Conservation (phyloP, 805 yeast genomes). For the Kodamaea fukazawae region DNA sequence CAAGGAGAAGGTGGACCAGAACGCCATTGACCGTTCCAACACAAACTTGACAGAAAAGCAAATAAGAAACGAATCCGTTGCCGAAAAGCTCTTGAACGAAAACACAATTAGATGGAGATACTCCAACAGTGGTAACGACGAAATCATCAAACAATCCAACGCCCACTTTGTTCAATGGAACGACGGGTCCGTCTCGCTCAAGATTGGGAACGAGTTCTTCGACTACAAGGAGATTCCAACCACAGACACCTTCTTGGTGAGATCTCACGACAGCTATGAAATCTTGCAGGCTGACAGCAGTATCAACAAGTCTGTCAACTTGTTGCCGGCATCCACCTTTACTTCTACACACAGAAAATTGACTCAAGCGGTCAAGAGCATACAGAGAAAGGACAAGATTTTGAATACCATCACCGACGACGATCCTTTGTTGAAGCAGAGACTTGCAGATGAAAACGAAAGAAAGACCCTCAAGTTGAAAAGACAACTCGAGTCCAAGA, state of each 20-base stretch:
- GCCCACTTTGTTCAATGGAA: constrained; percentile 91
- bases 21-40: constrained; percentile 27
- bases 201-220: constrained; percentile 82
- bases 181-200: constrained; percentile 84
- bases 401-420: constrained; percentile 52
- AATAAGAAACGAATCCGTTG: constrained; percentile 46
- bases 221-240: constrained; percentile 67
- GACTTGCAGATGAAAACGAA: constrained; percentile 63
- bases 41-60: constrained; percentile 39
- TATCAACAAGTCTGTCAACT: constrained; percentile 62
- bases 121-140: constrained; percentile 66
- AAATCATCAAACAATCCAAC: constrained; percentile 80
- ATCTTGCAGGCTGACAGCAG: constrained; percentile 67
- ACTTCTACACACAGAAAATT: constrained; percentile 79
- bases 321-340: constrained; percentile 87
- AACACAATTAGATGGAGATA: constrained; percentile 95
- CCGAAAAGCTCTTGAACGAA: constrained; percentile 66
- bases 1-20: constrained; percentile 46
- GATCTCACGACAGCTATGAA: constrained; percentile 68
- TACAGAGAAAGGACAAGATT: constrained; percentile 47
- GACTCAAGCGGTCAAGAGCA: constrained; percentile 62
- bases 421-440: constrained; percentile 71
- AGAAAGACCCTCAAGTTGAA: constrained; percentile 56
- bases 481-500: constrained; percentile 62
- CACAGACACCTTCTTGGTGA: constrained; percentile 69